phyloP scores from a whole-genome alignment of 805 yeast species.

The Ogataea siamensis region DNA sequence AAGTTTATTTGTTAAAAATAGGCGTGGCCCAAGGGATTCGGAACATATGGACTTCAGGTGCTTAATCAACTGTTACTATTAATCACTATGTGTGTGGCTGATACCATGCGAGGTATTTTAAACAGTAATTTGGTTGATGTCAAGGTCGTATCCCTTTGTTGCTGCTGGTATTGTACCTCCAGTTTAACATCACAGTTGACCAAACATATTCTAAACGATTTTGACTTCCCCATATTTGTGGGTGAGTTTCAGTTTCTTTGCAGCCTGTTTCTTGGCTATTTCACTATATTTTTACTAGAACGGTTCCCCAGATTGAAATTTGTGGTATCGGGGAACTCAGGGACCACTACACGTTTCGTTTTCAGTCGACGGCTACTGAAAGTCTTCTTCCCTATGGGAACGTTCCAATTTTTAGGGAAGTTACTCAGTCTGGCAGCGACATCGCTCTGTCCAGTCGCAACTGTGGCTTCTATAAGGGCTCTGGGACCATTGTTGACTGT shows the following conservation, averaged over 20 bases:
- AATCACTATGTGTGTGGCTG: background rate
- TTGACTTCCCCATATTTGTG: slow-evolving; percentile 60
- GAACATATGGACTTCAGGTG: background rate
- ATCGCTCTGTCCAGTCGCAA: slow-evolving; percentile 61
- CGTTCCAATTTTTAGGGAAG: slow-evolving; percentile 66
- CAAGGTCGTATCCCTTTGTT: slow-evolving; percentile 43
- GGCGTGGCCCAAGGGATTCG: background rate
- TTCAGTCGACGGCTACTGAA: slow-evolving; percentile 41
- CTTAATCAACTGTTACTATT: background rate
- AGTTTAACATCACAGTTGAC: slow-evolving; percentile 66
- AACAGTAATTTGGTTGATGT: slow-evolving; percentile 26
- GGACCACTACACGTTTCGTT: slow-evolving; percentile 39
- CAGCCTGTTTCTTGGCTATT: slow-evolving; percentile 37
- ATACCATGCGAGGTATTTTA: slow-evolving; percentile 1
- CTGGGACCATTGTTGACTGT: slow-evolving; percentile 63
- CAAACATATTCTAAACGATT: slow-evolving; percentile 50
- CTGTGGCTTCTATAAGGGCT: slow-evolving; percentile 70
- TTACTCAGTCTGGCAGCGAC: slow-evolving; percentile 63
- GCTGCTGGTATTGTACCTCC: slow-evolving; percentile 61
- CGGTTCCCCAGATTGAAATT: slow-evolving; percentile 12
- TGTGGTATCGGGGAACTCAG: slow-evolving; percentile 52
- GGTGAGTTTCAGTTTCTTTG: slow-evolving; percentile 63
- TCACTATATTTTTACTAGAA: slow-evolving; percentile 13
- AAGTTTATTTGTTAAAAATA: background rate
- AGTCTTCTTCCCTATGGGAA: slow-evolving; percentile 59